These are phyloP conservation scores for Coniochaeta prunicola DNA, from an alignment of 2,329 filamentous ascomycete species.

Conservation along the genomic window DNA sequence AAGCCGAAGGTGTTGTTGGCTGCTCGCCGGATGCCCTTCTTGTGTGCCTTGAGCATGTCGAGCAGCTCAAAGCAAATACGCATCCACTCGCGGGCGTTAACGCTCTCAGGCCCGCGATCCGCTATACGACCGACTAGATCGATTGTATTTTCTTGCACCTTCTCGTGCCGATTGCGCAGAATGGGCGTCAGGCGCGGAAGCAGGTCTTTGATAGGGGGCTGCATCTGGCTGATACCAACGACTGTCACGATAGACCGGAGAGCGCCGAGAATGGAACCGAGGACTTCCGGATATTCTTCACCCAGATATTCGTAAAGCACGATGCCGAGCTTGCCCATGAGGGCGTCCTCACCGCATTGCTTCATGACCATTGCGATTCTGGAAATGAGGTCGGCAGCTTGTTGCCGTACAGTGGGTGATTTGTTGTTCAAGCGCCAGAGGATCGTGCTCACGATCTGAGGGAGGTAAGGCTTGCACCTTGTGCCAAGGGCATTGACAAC, in stretches of 20 bases:
- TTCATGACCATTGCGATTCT: constrained; percentile 99
- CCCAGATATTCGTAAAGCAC: constrained; percentile 97
- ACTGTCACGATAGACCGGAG: constrained; percentile 95
- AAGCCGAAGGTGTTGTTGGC: constrained; percentile 99
- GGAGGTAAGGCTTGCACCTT: constrained; percentile 91
- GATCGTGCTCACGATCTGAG: constrained; percentile 94
- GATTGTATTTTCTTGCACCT: constrained; percentile 98
- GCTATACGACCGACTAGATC: constrained; percentile 97
- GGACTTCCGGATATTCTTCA: constrained; percentile 96
- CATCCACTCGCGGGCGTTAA: constrained; percentile 99
- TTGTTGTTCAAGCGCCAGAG: constrained; percentile 98
- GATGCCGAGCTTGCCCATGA: constrained; percentile 91
- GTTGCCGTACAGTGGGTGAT: constrained; percentile 90
- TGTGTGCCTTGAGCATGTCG: constrained; percentile 99
- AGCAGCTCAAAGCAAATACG: constrained; percentile 97
- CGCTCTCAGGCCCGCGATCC: constrained; percentile 90
- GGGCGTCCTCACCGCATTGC: constrained; percentile 90
- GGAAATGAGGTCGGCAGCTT: constrained; percentile 92
- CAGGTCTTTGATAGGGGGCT: constrained; percentile 93
- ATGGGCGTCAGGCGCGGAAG: constrained; percentile 96
- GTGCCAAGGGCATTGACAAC: constrained; percentile 92
- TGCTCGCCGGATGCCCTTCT: constrained; percentile 95
- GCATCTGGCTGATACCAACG: constrained; percentile 96
- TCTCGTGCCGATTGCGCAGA: constrained; percentile 94
- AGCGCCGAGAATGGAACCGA: constrained; percentile 92